These are phyloP conservation scores for Suillus clintonianus DNA, from an alignment of 768 basidiomycete genomes.

Conservation along the genomic window DNA sequence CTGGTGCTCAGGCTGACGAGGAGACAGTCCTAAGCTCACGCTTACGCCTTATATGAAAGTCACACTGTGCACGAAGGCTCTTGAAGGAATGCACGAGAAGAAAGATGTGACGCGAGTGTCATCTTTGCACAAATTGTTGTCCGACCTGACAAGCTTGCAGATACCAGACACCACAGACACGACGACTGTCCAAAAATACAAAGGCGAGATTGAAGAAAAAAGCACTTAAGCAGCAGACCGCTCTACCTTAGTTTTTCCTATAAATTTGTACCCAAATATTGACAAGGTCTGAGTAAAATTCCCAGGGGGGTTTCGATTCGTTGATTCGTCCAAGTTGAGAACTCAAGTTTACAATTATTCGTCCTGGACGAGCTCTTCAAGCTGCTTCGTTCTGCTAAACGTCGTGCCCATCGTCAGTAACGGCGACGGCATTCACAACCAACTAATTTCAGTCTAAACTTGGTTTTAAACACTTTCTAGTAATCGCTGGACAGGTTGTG, in stretches of 20 bases:
- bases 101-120: constrained; percentile 51
- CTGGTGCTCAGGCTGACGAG: constrained; percentile 5
- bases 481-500: constrained; percentile 1
- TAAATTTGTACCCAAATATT: constrained; percentile 21
- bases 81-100: constrained; percentile 41
- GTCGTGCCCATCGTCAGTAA: not conserved
- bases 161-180: constrained; percentile 53
- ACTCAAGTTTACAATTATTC: constrained; percentile 2
- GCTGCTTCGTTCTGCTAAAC: not conserved
- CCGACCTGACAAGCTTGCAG: constrained; percentile 36
- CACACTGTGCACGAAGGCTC: constrained; percentile 53
- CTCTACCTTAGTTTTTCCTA: constrained; percentile 14
- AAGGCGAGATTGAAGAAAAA: constrained; percentile 54
- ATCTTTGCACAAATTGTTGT: not conserved
- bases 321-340: constrained; percentile 3
- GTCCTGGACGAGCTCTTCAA: not conserved
- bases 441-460: not conserved
- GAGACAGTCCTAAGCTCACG: constrained; percentile 50
- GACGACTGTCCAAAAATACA: constrained; percentile 60
- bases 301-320: constrained; percentile 7
- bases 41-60: constrained; percentile 72
- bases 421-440: not conserved
- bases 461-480: not conserved
- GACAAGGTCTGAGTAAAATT: constrained; percentile 14
- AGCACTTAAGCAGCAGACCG: constrained; percentile 29